A percentile compares a stretch with the other conserved stretches of the same genome.
Conservation (phyloP, 345 rosid species). For the Aquilaria sinensis region DNA sequence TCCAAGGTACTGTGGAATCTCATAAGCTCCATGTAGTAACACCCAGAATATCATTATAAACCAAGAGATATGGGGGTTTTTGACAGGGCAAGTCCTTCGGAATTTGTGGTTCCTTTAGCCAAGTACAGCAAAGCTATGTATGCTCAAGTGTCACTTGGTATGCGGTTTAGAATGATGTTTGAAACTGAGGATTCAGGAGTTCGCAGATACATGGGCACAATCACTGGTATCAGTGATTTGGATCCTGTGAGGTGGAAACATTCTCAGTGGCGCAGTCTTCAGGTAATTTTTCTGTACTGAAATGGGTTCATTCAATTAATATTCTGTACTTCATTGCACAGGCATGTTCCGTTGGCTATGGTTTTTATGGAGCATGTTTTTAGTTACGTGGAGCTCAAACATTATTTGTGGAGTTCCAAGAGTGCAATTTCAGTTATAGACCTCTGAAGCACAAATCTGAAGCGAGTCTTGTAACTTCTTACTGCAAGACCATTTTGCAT, state of each 20-base stretch:
- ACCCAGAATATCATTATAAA: not conserved
- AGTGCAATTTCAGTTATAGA: too few relatives aligned
- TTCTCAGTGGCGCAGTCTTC: slow-evolving; percentile 98
- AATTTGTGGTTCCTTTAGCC: slow-evolving; percentile 94
- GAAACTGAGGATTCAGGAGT: slow-evolving; percentile 97
- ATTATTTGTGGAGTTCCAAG: too few relatives aligned
- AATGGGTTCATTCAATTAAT: too few relatives aligned
- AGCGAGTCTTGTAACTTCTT: too few relatives aligned
- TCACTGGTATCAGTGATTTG: slow-evolving; percentile 82
- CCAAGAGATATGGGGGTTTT: slow-evolving; percentile 11
- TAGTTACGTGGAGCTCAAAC: too few relatives aligned
- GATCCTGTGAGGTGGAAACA: slow-evolving; percentile 88
- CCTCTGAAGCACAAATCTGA: too few relatives aligned
- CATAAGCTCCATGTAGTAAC: not conserved
- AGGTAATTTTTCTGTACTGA: slow-evolving; percentile 38
- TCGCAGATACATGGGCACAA: slow-evolving; percentile 95
- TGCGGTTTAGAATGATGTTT: slow-evolving; percentile 98
- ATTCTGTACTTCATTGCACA: too few relatives aligned
- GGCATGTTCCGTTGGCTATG: too few relatives aligned
- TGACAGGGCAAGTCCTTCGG: slow-evolving; percentile 89
- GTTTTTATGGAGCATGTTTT: too few relatives aligned
- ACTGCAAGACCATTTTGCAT: too few relatives aligned
- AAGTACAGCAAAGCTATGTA: slow-evolving; percentile 87
- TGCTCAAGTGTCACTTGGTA: slow-evolving; percentile 84
- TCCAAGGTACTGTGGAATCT: slow-evolving; percentile 58